A percentile compares a stretch with the other conserved stretches of the same genome.
These are phyloP conservation scores for Gautieria morchelliformis DNA, from an alignment of 768 basidiomycete species.

Conservation along the genomic window DNA sequence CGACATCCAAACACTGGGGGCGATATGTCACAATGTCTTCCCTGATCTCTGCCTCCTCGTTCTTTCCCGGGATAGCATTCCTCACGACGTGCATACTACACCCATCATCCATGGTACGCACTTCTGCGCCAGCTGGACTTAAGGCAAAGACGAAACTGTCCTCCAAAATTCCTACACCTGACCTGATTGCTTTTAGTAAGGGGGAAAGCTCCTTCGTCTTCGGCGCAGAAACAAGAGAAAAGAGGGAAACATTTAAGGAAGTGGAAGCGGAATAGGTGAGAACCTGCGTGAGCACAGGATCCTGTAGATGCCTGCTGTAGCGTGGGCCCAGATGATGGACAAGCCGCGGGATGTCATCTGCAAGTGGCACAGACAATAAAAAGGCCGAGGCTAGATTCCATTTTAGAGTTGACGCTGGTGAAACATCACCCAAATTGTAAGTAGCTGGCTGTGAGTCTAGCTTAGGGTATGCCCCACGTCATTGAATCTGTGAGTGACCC, in stretches of 20 bases:
- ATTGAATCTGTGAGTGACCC: too few species aligned
- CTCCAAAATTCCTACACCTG: conserved; percentile 32
- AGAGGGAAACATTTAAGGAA: conserved; percentile 71
- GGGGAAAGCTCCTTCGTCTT: conserved; percentile 17
- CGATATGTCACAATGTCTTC: conserved; percentile 57
- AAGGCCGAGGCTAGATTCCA: neutral
- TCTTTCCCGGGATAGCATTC: conserved; percentile 6
- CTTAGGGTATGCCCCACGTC: conserved; percentile 56
- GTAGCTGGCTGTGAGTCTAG: conserved; percentile 30
- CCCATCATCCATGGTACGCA: neutral
- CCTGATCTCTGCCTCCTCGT: neutral
- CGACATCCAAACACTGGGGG: conserved; percentile 56
- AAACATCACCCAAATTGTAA: conserved; percentile 43
- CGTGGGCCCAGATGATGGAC: conserved; percentile 77
- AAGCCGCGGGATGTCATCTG: conserved; percentile 60
- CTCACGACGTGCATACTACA: conserved; percentile 10
- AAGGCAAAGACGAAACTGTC: conserved; percentile 30
- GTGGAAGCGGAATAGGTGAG: conserved; percentile 81
- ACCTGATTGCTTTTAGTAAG: conserved; percentile 40
- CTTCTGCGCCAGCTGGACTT: conserved; percentile 16
- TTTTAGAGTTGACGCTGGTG: neutral
- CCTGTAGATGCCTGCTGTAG: conserved; percentile 70
- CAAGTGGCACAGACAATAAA: conserved; percentile 10
- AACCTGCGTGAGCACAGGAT: conserved; percentile 56
- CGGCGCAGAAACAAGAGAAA: conserved; percentile 25